phyloP scores from a whole-genome alignment of 2,329 filamentous ascomycete species.

The Fusarium staphyleae region DNA sequence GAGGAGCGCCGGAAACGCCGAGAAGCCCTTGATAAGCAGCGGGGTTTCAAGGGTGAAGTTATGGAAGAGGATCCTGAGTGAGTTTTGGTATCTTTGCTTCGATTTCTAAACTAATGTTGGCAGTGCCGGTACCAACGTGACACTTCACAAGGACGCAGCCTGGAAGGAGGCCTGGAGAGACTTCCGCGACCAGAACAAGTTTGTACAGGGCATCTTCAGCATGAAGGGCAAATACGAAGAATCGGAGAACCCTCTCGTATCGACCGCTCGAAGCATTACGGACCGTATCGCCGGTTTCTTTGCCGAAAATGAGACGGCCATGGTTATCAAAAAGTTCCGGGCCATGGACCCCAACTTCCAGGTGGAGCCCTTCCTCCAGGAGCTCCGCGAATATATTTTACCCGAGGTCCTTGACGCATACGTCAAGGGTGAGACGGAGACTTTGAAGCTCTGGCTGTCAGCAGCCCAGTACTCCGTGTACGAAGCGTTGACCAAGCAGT shows the following conservation, averaged over 20 bases:
- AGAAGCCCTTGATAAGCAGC: conserved; percentile 74
- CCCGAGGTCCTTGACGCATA: conserved; percentile 98
- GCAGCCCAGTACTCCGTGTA: conserved; percentile 97
- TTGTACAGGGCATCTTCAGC: conserved; percentile 87
- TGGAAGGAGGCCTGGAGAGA: conserved; percentile 99
- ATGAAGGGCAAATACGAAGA: conserved; percentile 91
- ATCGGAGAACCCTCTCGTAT: conserved; percentile 95
- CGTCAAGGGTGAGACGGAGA: conserved; percentile 92
- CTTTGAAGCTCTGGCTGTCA: conserved; percentile 92
- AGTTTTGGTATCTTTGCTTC: conserved; percentile 49
- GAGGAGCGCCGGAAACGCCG: conserved; percentile 86
- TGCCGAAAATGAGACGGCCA: conserved; percentile 96
- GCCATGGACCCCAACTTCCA: conserved; percentile 96
- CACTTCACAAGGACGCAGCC: conserved; percentile 92
- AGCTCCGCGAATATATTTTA: conserved; percentile 96
- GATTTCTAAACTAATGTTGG: conserved; percentile 41
- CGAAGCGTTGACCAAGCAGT: conserved; percentile 95
- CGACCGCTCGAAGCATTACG: conserved; percentile 90
- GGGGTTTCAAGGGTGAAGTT: conserved; percentile 61
- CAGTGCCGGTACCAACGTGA: conserved; percentile 93
- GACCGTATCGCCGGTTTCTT: conserved; percentile 95
- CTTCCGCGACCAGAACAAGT: conserved; percentile 87
- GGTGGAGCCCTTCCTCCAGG: conserved; percentile 90
- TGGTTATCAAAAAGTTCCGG: conserved; percentile 97
- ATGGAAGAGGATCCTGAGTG: conserved; percentile 88